phyloP scores from a whole-genome alignment of 257 asterid genomes.

The Fraxinus cuspidata region DNA sequence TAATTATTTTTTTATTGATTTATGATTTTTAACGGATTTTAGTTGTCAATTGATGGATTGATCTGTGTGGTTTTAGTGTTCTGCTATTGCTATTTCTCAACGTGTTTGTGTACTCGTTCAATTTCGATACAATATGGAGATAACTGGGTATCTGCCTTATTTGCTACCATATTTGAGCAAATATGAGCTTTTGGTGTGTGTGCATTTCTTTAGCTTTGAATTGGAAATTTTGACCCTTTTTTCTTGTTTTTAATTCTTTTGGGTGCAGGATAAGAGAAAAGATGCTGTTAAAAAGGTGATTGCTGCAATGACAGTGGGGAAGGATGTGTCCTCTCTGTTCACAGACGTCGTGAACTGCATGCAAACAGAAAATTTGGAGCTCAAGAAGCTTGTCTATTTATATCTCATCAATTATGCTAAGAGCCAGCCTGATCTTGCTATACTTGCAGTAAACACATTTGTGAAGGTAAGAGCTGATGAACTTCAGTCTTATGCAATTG shows the following conservation, averaged over 20 bases:
- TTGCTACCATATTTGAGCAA: neutral
- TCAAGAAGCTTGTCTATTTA: slow-evolving; percentile 92
- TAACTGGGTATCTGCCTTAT: neutral
- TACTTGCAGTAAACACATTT: slow-evolving; percentile 96
- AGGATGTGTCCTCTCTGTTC: slow-evolving; percentile 95
- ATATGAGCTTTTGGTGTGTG: neutral
- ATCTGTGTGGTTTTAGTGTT: slow-evolving; percentile 12
- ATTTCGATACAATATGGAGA: neutral
- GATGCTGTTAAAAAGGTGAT: slow-evolving; percentile 99
- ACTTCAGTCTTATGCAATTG: slow-evolving; percentile 15
- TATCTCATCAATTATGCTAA: slow-evolving; percentile 98
- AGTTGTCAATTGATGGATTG: slow-evolving; percentile 4
- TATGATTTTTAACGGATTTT: slow-evolving; percentile 9
- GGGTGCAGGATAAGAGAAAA: slow-evolving; percentile 88
- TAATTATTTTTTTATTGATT: slow-evolving; percentile 27
- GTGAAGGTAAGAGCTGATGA: slow-evolving; percentile 64
- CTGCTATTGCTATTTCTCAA: neutral
- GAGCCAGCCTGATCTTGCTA: slow-evolving; percentile 99
- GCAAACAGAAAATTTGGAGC: slow-evolving; percentile 99
- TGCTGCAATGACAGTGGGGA: slow-evolving; percentile 99
- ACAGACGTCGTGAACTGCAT: slow-evolving; percentile 98
- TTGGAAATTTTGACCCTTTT: slow-evolving; percentile 19
- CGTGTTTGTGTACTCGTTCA: neutral
- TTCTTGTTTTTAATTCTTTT: slow-evolving; percentile 5
- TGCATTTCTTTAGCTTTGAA: neutral